Evolutionary conservation across 768 basidiomycete species (phyloP).

Genomic region (Pilatotrama ljubarskyi): DNA sequence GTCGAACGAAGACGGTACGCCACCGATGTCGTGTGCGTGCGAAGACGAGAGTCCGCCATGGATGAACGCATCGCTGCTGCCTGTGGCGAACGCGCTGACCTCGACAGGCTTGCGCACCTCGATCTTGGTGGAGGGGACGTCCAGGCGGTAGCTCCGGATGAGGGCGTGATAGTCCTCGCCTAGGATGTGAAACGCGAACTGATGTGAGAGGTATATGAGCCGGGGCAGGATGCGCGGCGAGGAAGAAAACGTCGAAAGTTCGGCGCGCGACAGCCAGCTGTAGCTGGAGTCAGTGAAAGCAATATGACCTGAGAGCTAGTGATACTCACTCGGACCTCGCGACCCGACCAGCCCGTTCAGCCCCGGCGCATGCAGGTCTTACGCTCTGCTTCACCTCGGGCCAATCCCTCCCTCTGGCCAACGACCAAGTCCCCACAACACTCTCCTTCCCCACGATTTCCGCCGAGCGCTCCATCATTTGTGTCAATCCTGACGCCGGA

Average conservation of each 20-base stretch:
- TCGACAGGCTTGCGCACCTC: conserved; percentile 74
- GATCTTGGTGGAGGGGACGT: conserved; percentile 57
- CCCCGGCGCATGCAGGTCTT: neutral
- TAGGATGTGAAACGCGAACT: conserved; percentile 78
- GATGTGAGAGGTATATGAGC: conserved; percentile 80
- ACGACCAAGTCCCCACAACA: conserved; percentile 64
- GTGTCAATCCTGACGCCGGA: conserved; percentile 36
- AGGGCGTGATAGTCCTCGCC: conserved; percentile 80
- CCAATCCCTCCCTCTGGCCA: conserved; percentile 54
- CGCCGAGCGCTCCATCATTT: conserved; percentile 36
- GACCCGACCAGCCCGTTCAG: neutral
- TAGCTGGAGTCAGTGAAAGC: conserved; percentile 11
- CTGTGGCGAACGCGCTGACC: conserved; percentile 51
- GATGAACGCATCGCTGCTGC: conserved; percentile 49
- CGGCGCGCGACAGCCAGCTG: conserved; percentile 77
- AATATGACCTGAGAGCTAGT: neutral
- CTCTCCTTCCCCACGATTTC: conserved; percentile 41
- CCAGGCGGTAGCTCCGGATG: conserved; percentile 63
- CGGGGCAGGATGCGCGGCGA: conserved; percentile 64
- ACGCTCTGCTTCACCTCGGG: conserved; percentile 47
- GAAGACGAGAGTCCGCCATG: conserved; percentile 51
- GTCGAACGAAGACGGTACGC: conserved; percentile 64
- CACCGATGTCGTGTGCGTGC: conserved; percentile 36
- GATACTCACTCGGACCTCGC: conserved; percentile 38
- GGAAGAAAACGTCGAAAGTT: conserved; percentile 72